Percentiles rank a stretch among this genome's conserved stretches.
Evolutionary conservation across 257 asterid species (phyloP).

Genomic region (Anisodus acutangulus): DNA sequence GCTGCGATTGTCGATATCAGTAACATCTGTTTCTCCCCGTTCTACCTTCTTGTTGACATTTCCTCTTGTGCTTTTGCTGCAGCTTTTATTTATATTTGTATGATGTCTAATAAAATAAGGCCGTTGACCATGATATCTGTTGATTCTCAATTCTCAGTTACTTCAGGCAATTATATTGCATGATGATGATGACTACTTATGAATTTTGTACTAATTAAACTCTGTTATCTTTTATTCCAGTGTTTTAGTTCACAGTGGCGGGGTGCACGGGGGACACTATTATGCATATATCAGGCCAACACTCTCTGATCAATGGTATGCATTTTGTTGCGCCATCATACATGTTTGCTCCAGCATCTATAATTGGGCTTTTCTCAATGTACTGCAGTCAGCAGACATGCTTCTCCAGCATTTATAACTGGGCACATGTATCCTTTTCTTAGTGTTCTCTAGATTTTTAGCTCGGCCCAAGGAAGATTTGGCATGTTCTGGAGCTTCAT

Average conservation of each 20-base stretch:
- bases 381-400: neutral
- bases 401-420: neutral
- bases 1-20: neutral
- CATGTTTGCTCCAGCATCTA: slow-evolving; percentile 10
- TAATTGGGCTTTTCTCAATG: neutral
- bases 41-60: neutral
- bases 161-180: neutral
- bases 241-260: slow-evolving; percentile 50
- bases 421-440: neutral
- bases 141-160: slow-evolving; percentile 20
- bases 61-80: neutral
- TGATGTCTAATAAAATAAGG: slow-evolving; percentile 23
- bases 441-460: slow-evolving; percentile 21
- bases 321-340: neutral
- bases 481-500: neutral
- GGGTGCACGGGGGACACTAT: slow-evolving; percentile 53
- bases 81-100: slow-evolving; percentile 3
- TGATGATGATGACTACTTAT: neutral
- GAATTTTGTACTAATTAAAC: slow-evolving; percentile 5
- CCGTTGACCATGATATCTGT: neutral
- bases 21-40: neutral
- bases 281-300: slow-evolving; percentile 53
- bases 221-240: neutral
- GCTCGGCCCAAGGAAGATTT: slow-evolving; percentile 12
- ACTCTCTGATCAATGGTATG: slow-evolving; percentile 49